Base-by-base conservation (phyloP, 805 yeast genomes). In the Metschnikowia vanudenii region DNA sequence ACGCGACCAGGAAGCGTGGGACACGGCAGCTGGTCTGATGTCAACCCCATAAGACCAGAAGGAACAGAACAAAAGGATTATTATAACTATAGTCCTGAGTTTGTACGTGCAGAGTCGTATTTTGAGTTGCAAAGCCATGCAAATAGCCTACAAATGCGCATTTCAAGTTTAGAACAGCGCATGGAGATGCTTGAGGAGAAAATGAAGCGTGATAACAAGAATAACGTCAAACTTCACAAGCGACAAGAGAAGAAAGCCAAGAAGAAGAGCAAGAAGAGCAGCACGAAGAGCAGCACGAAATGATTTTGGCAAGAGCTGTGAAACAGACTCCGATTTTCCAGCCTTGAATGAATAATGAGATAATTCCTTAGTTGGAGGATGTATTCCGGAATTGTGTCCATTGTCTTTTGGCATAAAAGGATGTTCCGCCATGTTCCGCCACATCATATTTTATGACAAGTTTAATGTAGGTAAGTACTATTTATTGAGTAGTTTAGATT, bases 101-200 rank as follows among this genome's bases (percentile, higher is more conserved):
- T 24, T 11, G 43, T 44, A 6, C 43, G 47, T 7, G 43, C 24
- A 1, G 48, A 45, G 18, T 37, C 40, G 2, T 68, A 68, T 51
- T 66, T 64, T 35, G 71, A 68, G 36, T 53, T 69, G 41, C 65
- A 65, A 7, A 50, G 53, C 4, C 67, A 67, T 44, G 64, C 73
- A 5, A 63, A 61, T 18, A 46, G 55, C 3, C 52, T 69, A 9
- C 69, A 68, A 48, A 60, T 60, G 14, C 61, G 53, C 36, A 16
- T 49, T 11, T 24, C 53, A 2, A 46, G 41, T n/a, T 42, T 49
- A 42, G 52, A 49, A 19, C 44, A 36, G 5, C 49, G 52, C 17
- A 45, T 49, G 44, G 37, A 35, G 41, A 31, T 43, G 38, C 37
- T 49, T 6, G 51, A 48, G 28, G 48, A 45, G 14, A 45, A 39